phyloP scores from a whole-genome alignment of 2,329 filamentous ascomycete genomes.

The Fusarium napiforme region DNA sequence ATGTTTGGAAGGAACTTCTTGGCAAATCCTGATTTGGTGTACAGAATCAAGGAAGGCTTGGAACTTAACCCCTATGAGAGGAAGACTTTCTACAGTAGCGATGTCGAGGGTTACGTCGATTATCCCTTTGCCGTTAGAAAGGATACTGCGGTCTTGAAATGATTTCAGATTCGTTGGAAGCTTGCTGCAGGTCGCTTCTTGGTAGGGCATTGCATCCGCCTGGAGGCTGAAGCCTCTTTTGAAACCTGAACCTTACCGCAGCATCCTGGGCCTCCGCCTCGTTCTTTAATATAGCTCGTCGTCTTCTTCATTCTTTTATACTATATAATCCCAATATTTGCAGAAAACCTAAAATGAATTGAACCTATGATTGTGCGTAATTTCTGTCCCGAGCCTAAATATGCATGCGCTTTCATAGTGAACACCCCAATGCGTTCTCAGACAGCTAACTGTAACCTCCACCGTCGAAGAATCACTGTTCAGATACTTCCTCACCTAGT shows the following conservation, averaged over 20 bases:
- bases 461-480: fast-evolving
- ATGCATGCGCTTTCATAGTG: fast-evolving
- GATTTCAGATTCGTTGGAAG: fast-evolving
- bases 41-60: conserved; percentile 43
- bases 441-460: too few relatives aligned
- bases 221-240: too few relatives aligned
- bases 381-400: too few relatives aligned
- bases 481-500: fast-evolving
- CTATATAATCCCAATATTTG: too few relatives aligned
- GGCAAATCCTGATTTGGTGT: conserved; percentile 44
- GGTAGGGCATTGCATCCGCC: too few relatives aligned
- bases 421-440: fast-evolving
- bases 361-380: too few relatives aligned
- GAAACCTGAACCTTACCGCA: too few relatives aligned
- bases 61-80: conserved; percentile 43
- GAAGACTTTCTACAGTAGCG: conserved; percentile 42
- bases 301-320: too few relatives aligned
- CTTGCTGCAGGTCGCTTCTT: fast-evolving
- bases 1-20: conserved; percentile 50
- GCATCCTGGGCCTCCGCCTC: too few relatives aligned
- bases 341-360: too few relatives aligned
- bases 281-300: too few relatives aligned
- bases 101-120: conserved; percentile 42
- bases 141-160: fast-evolving
- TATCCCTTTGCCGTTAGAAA: conserved; percentile 33